Base-by-base conservation (phyloP, 2,329 filamentous ascomycete genomes). In the Chrysoporthe puriensis region DNA sequence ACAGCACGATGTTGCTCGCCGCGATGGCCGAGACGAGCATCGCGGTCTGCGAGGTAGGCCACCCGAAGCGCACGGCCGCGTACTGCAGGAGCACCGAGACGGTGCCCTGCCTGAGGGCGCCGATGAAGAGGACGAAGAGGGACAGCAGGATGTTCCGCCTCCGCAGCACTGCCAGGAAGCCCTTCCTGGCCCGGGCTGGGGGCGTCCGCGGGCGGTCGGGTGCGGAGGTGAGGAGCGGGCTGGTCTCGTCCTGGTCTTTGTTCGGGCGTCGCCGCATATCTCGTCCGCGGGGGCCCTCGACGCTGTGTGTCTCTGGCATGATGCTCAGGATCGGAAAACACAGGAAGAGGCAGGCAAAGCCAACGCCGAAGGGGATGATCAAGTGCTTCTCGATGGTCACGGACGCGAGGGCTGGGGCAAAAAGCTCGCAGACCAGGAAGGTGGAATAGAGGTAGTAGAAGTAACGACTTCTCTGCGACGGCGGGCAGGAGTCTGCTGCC, bases 391-490 rank as follows among this genome's bases (percentile, higher is more conserved):
- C 68, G 58, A 70, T 66, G 32, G 68, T 68, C 4, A 63, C 36
- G 5, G 66, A 67, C 32, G 66, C 68, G 21, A 70, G 52, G 32
- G 66, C 68, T 3, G 68, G 68, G 13, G 66, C 68, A 11, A 70
- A 63, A 9, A 70, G 62, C 68, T 70, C 65, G 36, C 68, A 67
- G 62, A 70, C 68, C 36, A 68, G 59, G 44, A 70, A 70, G 4
- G 68, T 70, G 8, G 68, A 70, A 46, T 70, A 70, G 7, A 70
- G 66, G 59, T 70, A 70, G 62, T 70, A 70, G 59, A 70, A 70
- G n/a, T 70, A 70, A 0, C 68, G 68, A 43, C 68, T 70, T 32
- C 68, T 59, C 13, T 68, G 68, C 2, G 66, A 44, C 1, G 66
- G 68, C 26, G 68, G 68, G 21, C 68, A 70, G 3, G 68, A 68